phyloP scores from a whole-genome alignment of 2,329 filamentous ascomycete species.

The Epichloe sp. region DNA sequence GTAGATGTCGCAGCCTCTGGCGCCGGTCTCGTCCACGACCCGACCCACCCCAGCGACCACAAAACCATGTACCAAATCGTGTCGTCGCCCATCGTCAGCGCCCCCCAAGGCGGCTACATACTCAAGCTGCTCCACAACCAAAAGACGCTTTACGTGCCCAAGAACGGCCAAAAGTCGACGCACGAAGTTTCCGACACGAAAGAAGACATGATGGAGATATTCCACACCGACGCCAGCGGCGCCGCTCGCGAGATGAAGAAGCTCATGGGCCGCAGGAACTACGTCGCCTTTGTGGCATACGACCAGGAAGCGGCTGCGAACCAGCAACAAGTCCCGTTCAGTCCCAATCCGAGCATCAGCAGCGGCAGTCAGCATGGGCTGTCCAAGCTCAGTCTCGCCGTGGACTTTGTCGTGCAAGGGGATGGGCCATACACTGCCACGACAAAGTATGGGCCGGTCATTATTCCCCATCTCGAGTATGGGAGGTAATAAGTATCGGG shows the following conservation, averaged over 20 bases:
- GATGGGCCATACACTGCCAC: constrained; percentile 69
- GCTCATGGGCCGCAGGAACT: constrained; percentile 87
- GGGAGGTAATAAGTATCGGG: constrained; percentile 27
- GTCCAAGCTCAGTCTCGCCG: constrained; percentile 68
- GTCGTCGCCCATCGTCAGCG: constrained; percentile 81
- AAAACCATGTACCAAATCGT: constrained; percentile 99
- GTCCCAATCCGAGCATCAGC: constrained; percentile 22
- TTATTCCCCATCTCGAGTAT: constrained; percentile 76
- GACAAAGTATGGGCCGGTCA: constrained; percentile 93
- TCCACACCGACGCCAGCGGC: constrained; percentile 87
- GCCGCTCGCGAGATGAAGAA: constrained; percentile 70
- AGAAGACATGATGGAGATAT: constrained; percentile 99
- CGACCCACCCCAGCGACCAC: constrained; percentile 78
- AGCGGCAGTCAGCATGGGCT: constrained; percentile 31
- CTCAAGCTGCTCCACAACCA: constrained; percentile 93
- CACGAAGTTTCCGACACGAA: constrained; percentile 80
- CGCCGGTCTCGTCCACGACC: constrained; percentile 88
- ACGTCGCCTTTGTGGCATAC: constrained; percentile 85
- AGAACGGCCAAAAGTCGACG: constrained; percentile 67
- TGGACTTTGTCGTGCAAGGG: constrained; percentile 94
- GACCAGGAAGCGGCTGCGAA: constrained; percentile 55
- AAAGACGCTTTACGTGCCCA: constrained; percentile 79
- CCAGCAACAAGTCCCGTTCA: constrained; percentile 30
- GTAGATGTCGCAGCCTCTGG: constrained; percentile 77
- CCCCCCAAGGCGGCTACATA: constrained; percentile 72